Evolutionary conservation across 331 rosid species (phyloP).

Genomic region (Quercus phellos): DNA sequence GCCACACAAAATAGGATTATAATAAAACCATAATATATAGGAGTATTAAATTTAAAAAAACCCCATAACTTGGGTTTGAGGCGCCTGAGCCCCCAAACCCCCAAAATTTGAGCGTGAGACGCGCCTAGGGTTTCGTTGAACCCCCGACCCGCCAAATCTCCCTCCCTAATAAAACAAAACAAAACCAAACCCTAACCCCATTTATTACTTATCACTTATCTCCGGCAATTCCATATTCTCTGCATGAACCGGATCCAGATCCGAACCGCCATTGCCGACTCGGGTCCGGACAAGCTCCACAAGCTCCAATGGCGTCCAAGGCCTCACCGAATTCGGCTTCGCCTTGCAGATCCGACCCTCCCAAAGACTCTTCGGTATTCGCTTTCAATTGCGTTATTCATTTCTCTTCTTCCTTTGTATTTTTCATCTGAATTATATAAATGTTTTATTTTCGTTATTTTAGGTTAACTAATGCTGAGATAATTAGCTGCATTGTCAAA

Average conservation of each 20-base stretch:
- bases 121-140: conserved; percentile 65
- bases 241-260: conserved; percentile 58
- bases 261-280: conserved; percentile 38
- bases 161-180: neutral
- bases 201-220: neutral
- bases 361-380: conserved; percentile 43
- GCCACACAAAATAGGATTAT: neutral
- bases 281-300: conserved; percentile 27
- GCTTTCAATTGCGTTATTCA: neutral
- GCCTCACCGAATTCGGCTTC: conserved; percentile 48
- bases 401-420: neutral
- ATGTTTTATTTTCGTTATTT: neutral
- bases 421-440: neutral
- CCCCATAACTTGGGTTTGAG: neutral
- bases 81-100: conserved; percentile 12
- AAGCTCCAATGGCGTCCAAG: conserved; percentile 72
- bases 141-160: conserved; percentile 55
- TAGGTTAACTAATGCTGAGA: conserved; percentile 23
- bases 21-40: neutral
- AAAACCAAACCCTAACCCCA: neutral
- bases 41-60: neutral
- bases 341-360: conserved; percentile 48
- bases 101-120: conserved; percentile 34
- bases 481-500: conserved; percentile 32
- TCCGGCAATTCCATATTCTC: conserved; percentile 14